These are phyloP conservation scores for Ambrosia hybrid DNA, from an alignment of 140 eudicot genomes.

Conservation along the genomic window DNA sequence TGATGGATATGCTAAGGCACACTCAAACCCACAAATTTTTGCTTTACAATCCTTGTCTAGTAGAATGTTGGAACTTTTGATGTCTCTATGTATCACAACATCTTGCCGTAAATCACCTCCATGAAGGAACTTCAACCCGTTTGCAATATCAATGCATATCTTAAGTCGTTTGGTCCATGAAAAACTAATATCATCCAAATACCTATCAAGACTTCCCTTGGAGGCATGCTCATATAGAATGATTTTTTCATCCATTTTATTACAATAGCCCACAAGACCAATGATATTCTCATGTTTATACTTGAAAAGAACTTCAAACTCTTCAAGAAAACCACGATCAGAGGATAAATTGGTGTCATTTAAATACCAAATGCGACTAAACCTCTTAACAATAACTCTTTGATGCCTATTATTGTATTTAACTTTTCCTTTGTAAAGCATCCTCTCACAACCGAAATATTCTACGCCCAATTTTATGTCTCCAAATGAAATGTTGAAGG, in stretches of 20 bases:
- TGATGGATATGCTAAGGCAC: slow-evolving; percentile 1
- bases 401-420: neutral
- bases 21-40: slow-evolving; percentile 2
- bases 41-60: slow-evolving; percentile 14
- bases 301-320: slow-evolving; percentile 16
- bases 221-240: slow-evolving; percentile 1
- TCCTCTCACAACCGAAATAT: neutral
- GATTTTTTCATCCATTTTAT: slow-evolving; percentile 1
- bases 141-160: slow-evolving; percentile 13
- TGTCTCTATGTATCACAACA: slow-evolving; percentile 7
- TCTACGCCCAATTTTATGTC: neutral
- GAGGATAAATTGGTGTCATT: neutral
- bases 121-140: slow-evolving; percentile 4
- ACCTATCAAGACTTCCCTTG: neutral
- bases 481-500: neutral
- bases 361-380: neutral
- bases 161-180: slow-evolving; percentile 18
- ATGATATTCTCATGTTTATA: slow-evolving; percentile 15
- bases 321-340: neutral
- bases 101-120: neutral
- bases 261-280: slow-evolving; percentile 6
- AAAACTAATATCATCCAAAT: neutral
- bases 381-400: neutral
- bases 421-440: slow-evolving; percentile 11
- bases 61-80: slow-evolving; percentile 8